Evolutionary conservation across 306 rosid species (phyloP).

Genomic region (Sesbania bispinosa): DNA sequence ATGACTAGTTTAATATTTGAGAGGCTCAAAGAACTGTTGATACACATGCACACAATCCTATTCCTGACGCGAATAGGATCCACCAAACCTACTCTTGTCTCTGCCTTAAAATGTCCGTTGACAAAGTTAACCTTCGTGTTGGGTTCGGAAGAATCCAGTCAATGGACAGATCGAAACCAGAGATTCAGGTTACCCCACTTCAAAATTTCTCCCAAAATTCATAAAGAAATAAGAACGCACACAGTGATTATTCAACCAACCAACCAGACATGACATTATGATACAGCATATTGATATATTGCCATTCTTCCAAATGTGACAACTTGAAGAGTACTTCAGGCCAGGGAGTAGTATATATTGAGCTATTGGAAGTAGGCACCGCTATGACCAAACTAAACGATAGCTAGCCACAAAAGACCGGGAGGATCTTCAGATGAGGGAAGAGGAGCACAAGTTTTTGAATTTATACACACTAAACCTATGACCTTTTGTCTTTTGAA

Average conservation of each 20-base stretch:
- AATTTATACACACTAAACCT: too few relatives aligned
- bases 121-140: constrained; percentile 6
- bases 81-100: constrained; percentile 45
- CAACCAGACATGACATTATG: not conserved
- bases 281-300: not conserved
- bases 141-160: constrained; percentile 1
- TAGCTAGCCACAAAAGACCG: too few relatives aligned
- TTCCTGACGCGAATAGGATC: constrained; percentile 15
- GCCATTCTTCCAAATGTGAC: not conserved
- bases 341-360: not conserved
- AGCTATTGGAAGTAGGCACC: not conserved
- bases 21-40: constrained; percentile 1
- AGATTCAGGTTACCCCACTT: constrained; percentile 26
- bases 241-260: not conserved
- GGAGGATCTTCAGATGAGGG: not conserved
- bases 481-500: too few relatives aligned
- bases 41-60: constrained; percentile 26
- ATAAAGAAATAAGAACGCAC: not conserved
- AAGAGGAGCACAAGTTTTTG: not conserved
- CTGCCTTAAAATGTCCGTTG: constrained; percentile 22
- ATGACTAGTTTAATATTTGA: constrained; percentile 16
- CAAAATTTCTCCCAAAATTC: not conserved
- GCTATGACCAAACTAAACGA: too few relatives aligned
- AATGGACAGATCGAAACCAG: constrained; percentile 8
- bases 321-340: not conserved